Conservation (phyloP, 257 asterid genomes). For the Hygrophila difformis region DNA sequence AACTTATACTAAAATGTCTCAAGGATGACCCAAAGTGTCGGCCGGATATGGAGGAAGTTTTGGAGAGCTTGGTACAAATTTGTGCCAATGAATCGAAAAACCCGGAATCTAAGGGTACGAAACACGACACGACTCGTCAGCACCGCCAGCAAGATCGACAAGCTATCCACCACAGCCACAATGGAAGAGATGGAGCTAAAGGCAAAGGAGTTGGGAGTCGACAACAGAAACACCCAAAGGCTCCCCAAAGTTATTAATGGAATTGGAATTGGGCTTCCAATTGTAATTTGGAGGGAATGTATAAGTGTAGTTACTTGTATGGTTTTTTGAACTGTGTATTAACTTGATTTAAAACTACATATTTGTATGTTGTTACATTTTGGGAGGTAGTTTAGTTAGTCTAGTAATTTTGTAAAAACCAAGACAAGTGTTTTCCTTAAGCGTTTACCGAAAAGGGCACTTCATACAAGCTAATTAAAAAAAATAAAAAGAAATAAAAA, state of each 20-base stretch:
- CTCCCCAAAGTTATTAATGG: slow-evolving; percentile 20
- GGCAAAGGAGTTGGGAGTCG: slow-evolving; percentile 1
- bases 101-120: slow-evolving; percentile 16
- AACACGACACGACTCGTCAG: slow-evolving; percentile 1
- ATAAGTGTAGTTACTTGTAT: too few relatives aligned
- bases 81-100: slow-evolving; percentile 22
- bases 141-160: slow-evolving; percentile 12
- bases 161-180: slow-evolving; percentile 21
- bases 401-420: too few relatives aligned
- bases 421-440: too few relatives aligned
- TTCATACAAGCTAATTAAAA: too few relatives aligned
- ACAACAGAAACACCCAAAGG: neutral
- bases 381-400: too few relatives aligned
- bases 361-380: too few relatives aligned
- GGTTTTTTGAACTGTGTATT: too few relatives aligned
- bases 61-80: slow-evolving; percentile 31
- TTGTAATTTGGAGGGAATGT: too few relatives aligned
- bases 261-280: neutral
- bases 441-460: too few relatives aligned
- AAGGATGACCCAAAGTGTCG: slow-evolving; percentile 62
- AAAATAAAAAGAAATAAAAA: too few relatives aligned
- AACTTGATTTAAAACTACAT: too few relatives aligned
- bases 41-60: slow-evolving; percentile 53
- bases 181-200: slow-evolving; percentile 19
- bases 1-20: slow-evolving; percentile 43